These are phyloP conservation scores for Parmelia sp. DNA, from an alignment of 495 filamentous ascomycete genomes.

Conservation along the genomic window DNA sequence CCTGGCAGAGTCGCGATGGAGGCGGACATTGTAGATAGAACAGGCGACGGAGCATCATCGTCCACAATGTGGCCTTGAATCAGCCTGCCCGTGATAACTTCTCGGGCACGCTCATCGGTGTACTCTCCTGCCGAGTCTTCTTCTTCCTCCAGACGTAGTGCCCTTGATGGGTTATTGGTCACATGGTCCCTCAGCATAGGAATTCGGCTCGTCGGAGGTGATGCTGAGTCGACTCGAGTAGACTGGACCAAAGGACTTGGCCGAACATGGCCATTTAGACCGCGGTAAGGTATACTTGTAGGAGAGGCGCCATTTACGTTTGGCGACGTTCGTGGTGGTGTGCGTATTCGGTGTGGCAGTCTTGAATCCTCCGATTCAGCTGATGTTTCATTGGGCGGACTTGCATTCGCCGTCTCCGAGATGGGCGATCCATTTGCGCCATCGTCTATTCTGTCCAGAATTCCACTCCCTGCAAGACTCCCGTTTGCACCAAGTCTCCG, in stretches of 20 bases:
- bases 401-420: slow-evolving; percentile 12
- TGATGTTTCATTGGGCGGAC: slow-evolving; percentile 7
- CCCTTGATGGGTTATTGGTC: slow-evolving; percentile 31
- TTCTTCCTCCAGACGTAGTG: slow-evolving; percentile 14
- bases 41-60: slow-evolving; percentile 79
- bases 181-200: slow-evolving; percentile 34
- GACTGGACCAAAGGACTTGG: slow-evolving; percentile 25
- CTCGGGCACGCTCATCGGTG: slow-evolving; percentile 76
- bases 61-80: slow-evolving; percentile 96
- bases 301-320: slow-evolving; percentile 20
- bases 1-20: slow-evolving; percentile 41
- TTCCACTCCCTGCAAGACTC: slow-evolving; percentile 51
- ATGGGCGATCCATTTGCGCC: slow-evolving; percentile 28
- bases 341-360: slow-evolving; percentile 9
- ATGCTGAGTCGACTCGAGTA: slow-evolving; percentile 21
- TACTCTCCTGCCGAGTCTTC: slow-evolving; percentile 58
- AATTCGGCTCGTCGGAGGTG: slow-evolving; percentile 18
- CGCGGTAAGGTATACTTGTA: slow-evolving; percentile 17
- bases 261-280: slow-evolving; percentile 11
- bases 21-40: slow-evolving; percentile 55
- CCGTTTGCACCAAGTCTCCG: slow-evolving; percentile 51
- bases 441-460: slow-evolving; percentile 37
- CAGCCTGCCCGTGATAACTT: slow-evolving; percentile 86
- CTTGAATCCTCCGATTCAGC: slow-evolving; percentile 20
- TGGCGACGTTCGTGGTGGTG: slow-evolving; percentile 8